A percentile compares a stretch with the other conserved stretches of the same genome.
Conservation (phyloP, 805 yeast genomes). For the Candida bentonensis region DNA sequence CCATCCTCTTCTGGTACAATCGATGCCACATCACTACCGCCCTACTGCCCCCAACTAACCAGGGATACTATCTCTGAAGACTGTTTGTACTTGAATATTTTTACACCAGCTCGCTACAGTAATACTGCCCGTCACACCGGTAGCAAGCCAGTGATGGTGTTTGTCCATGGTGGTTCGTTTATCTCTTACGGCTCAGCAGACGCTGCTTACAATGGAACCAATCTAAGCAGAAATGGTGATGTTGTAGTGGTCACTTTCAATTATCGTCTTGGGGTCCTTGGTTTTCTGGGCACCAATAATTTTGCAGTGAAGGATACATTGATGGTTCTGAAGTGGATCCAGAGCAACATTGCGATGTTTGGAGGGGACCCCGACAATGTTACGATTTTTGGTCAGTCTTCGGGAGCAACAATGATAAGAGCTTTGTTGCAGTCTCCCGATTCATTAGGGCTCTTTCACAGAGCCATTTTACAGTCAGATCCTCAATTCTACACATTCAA, state of each 20-base stretch:
- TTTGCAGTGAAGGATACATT: conserved; percentile 18
- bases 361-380: conserved; percentile 21
- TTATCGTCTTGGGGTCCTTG: conserved; percentile 11
- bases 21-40: conserved; percentile 8
- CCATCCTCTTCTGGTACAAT: conserved; percentile 2
- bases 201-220: conserved; percentile 15
- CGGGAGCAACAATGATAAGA: conserved; percentile 18
- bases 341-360: conserved; percentile 17
- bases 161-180: conserved; percentile 27
- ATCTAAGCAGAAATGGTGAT: conserved; percentile 10
- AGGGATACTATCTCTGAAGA: conserved; percentile 8
- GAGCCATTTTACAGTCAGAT: conserved; percentile 15
- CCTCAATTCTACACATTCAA: conserved; percentile 10
- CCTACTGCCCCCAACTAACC: conserved; percentile 7
- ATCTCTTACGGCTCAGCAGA: conserved; percentile 18
- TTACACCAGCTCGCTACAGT: conserved; percentile 4
- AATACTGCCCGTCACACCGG: neutral
- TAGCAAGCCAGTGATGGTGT: conserved; percentile 17
- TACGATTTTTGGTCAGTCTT: conserved; percentile 23
- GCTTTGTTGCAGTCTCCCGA: conserved; percentile 8
- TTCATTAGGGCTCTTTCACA: conserved; percentile 9
- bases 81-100: conserved; percentile 10
- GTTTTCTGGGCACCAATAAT: conserved; percentile 12
- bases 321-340: conserved; percentile 21
- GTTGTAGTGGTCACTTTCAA: conserved; percentile 14